Percentiles rank a stretch among this genome's conserved stretches.
phyloP scores from a whole-genome alignment of 2,329 filamentous ascomycete species.

The Monosporascus cannonballus region DNA sequence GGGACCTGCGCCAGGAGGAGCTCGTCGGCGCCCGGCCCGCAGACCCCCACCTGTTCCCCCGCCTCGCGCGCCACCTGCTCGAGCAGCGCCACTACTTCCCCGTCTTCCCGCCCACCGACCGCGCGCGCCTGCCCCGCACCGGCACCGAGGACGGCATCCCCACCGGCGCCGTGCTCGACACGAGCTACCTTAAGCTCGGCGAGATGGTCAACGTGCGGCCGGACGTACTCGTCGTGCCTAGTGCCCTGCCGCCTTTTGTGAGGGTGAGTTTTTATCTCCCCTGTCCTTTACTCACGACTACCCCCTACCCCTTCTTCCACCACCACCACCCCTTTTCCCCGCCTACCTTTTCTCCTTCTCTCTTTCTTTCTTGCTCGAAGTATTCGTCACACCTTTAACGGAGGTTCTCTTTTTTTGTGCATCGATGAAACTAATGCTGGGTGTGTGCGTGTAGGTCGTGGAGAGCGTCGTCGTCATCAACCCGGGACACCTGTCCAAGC shows the following conservation, averaged over 20 bases:
- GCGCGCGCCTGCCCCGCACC: conserved; percentile 60
- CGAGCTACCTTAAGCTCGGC: conserved; percentile 78
- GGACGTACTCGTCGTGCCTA: conserved; percentile 79
- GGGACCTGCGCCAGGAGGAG: conserved; percentile 74
- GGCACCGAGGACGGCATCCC: conserved; percentile 53
- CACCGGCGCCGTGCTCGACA: conserved; percentile 74
- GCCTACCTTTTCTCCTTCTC: too few relatives aligned
- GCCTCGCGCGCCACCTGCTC: conserved; percentile 72
- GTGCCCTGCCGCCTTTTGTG: conserved; percentile 76
- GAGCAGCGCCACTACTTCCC: conserved; percentile 91
- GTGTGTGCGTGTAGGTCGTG: conserved; percentile 58
- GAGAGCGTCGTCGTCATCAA: conserved; percentile 89
- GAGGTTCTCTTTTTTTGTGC: background rate
- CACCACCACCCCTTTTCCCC: too few relatives aligned
- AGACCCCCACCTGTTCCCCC: conserved; percentile 57
- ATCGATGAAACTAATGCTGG: conserved; percentile 5
- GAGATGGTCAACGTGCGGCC: conserved; percentile 85
- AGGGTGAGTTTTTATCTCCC: conserved; percentile 53
- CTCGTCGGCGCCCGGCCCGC: conserved; percentile 49
- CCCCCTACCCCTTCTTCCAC: too few relatives aligned
- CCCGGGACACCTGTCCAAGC: conserved; percentile 80
- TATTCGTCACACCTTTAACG: background rate
- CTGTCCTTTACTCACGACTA: background rate
- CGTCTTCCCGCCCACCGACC: conserved; percentile 72
- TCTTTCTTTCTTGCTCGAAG: background rate